Evolutionary conservation across 257 asterid species (phyloP), one percentile per base, ranked within the genome.

Genomic region (Penstemon davidsonii): DNA sequence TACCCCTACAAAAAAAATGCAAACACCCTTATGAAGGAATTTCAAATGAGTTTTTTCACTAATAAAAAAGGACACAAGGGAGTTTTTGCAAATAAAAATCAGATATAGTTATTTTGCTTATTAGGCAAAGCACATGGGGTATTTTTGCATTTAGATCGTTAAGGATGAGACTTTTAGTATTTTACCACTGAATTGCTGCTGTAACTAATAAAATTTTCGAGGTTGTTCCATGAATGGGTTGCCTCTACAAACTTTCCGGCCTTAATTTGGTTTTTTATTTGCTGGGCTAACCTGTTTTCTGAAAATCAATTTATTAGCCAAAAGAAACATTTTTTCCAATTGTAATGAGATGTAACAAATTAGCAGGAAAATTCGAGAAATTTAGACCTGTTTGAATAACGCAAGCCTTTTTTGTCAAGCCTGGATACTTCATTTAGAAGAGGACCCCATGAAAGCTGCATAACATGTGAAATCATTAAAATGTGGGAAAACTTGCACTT

Each of bases 361-460:
- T 36, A 47, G 19, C 8, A 11, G 51, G 58, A 18, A n/a, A 45
- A 42, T 0, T 7, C 7, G 49, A 40, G 5, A 68, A 67, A 15
- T 13, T 6, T 67, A 41, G 74, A 92, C 98, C 94, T 88, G 85
- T 85, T 88, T 38, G 99, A 82, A 71, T 81, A 75, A 55, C 61
- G 61, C 43, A 90, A 69, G 62, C 95, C 97, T 72, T 75, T 86
- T 11, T 64, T 54, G 75, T 88, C 97, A 64, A 94, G 82, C 76
- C 97, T 85, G 12, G 99, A 82, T 0, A 91, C 92, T 85, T 87
- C 95, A 79, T 87, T 90, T 36, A 94, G 77, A 54, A 94, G 94
- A 70, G 99, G 96, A 64, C 99, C 99, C 99, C 99, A 94, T 70
- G 92, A 84, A 55, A 86, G 77, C 97, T 93, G 86, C 77, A 84